These are phyloP conservation scores for Epichloe gansuensis DNA, from an alignment of 2,329 filamentous ascomycete genomes.

Conservation along the genomic window DNA sequence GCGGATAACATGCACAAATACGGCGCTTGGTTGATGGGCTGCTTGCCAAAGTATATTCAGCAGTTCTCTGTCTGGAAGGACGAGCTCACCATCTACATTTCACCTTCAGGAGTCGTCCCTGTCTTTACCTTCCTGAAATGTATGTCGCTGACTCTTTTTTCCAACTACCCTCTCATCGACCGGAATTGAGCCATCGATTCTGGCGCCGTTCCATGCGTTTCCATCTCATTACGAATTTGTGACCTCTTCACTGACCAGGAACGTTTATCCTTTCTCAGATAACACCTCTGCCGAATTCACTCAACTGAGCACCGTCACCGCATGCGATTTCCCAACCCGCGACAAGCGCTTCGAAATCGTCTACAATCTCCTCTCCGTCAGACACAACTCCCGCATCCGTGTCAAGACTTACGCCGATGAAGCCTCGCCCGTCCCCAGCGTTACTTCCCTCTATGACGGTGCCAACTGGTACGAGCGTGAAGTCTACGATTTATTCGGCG, in stretches of 20 bases:
- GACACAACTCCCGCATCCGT: constrained; percentile 90
- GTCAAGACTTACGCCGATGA: constrained; percentile 99
- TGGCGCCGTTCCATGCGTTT: background rate
- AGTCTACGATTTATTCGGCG: constrained; percentile 93
- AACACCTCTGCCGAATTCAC: constrained; percentile 97
- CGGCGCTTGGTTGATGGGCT: constrained; percentile 92
- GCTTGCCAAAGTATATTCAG: constrained; percentile 94
- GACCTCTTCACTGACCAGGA: background rate
- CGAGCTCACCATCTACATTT: constrained; percentile 87
- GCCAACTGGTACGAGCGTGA: constrained; percentile 99
- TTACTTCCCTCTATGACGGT: constrained; percentile 78
- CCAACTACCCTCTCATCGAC: background rate
- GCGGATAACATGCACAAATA: constrained; percentile 84
- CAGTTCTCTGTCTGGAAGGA: constrained; percentile 99
- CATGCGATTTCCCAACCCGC: constrained; percentile 88
- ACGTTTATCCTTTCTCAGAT: constrained; percentile 32
- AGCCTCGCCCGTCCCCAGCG: constrained; percentile 79
- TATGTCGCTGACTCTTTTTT: constrained; percentile 17
- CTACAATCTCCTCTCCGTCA: constrained; percentile 91
- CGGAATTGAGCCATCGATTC: background rate
- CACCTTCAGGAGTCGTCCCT: constrained; percentile 76
- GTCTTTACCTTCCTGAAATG: constrained; percentile 89
- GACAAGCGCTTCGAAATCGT: constrained; percentile 95
- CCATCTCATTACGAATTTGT: background rate
- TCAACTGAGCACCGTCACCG: constrained; percentile 82